phyloP scores from a whole-genome alignment of 2,329 filamentous ascomycete species.

The Xylaria sp. region DNA sequence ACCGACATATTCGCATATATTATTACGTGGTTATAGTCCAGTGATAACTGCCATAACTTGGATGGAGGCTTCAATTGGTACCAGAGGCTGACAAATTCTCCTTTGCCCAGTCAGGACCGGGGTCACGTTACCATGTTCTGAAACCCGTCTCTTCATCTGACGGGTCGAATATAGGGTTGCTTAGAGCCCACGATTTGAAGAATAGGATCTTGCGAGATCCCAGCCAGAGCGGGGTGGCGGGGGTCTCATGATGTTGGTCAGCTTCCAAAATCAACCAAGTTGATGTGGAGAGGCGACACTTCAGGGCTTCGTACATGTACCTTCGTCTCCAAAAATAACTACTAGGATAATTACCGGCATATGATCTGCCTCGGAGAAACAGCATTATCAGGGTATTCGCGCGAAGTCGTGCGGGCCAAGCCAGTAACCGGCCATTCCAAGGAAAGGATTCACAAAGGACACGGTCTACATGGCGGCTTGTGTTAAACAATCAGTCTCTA shows the following conservation, averaged over 20 bases:
- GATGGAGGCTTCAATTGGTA: slow-evolving; percentile 1
- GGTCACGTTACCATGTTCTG: not conserved
- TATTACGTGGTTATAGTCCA: not conserved
- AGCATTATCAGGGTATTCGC: slow-evolving; percentile 3
- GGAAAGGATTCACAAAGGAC: slow-evolving; percentile 1
- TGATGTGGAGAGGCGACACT: slow-evolving; percentile 7
- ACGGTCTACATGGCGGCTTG: not conserved
- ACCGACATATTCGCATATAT: not conserved
- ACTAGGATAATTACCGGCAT: slow-evolving; percentile 12
- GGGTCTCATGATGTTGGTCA: slow-evolving; percentile 5
- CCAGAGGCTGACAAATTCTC: slow-evolving; percentile 1
- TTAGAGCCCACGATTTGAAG: not conserved
- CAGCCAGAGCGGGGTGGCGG: not conserved
- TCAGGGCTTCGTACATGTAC: slow-evolving; percentile 6
- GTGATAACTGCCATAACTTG: not conserved
- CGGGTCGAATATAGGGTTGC: not conserved
- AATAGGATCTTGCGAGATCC: slow-evolving; percentile 8
- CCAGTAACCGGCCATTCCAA: not conserved
- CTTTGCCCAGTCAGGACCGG: not conserved
- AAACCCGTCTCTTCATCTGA: not conserved
- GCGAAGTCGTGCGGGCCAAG: not conserved
- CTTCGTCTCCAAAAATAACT: slow-evolving; percentile 9
- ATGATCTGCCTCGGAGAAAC: slow-evolving; percentile 21
- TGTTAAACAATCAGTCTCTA: not conserved
- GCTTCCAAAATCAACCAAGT: slow-evolving; percentile 7